Evolutionary conservation across 2,329 filamentous ascomycete genomes (phyloP), one percentile per base, ranked within the genome.

Genomic region (Fusarium sp.): DNA sequence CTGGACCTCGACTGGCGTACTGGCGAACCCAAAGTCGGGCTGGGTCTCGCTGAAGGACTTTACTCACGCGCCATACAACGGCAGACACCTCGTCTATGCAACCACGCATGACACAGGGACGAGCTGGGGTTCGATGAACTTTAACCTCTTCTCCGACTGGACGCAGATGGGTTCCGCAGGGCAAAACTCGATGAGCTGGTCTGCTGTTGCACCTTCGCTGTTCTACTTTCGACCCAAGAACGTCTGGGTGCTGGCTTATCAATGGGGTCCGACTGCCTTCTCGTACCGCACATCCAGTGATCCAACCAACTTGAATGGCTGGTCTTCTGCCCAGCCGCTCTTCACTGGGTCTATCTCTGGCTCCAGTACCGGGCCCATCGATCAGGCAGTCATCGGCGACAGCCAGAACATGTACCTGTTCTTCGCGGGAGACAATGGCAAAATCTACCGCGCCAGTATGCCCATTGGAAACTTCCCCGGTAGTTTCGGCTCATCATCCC

Each of bases 371-470:
- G 88, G 88, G 1, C 75, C 82, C 11, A 91, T 92, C 65, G 89
- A 92, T 77, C 89, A 90, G 78, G 88, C 88, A 0, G 68, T 91
- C 60, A 91, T 92, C 67, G 88, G 87, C 41, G 90, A 92, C 76
- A 78, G 78, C 74, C 78, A 75, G 7, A 86, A 87, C 78, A 91
- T 91, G 88, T 91, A 91, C 71, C 81, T 92, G 6, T 92, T 92
- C 85, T 92, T 91, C 71, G 83, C 85, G 0, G 90, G 89, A 8
- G 90, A 92, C 78, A 90, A 92, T 67, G 90, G 90, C 76, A 86
- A 85, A 47, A 89, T 92, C 74, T 92, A 92, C 80, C 84, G 90
- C 1, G 76, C 89, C 55, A 87, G 84, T 75, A 91, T 91, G 88
- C 83, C 90, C 39, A 86, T 91, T 27, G 84, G 78, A 48, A 85